Conservation (phyloP, 768 basidiomycete species). For the Leucogyrophana mollusca region DNA sequence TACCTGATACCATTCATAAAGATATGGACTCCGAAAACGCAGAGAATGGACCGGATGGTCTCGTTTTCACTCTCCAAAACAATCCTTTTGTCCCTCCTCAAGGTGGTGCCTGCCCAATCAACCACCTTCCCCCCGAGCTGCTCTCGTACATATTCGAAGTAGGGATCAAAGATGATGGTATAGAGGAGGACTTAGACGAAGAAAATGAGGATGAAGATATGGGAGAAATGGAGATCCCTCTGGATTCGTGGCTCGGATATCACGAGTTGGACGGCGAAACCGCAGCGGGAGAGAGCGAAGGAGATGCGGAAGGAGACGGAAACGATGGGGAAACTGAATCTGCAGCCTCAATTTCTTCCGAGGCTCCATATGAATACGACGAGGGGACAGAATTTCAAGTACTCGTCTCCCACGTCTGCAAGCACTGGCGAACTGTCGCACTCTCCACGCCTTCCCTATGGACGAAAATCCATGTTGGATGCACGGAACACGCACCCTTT, state of each 20-base stretch:
- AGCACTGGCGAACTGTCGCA: constrained; percentile 53
- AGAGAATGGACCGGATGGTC: constrained; percentile 15
- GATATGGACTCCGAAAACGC: constrained; percentile 2
- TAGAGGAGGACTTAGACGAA: constrained; percentile 31
- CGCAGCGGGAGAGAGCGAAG: constrained; percentile 14
- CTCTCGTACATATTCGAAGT: constrained; percentile 54
- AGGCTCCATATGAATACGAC: neutral
- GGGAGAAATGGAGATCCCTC: constrained; percentile 15
- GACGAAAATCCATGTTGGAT: constrained; percentile 20
- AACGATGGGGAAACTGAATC: constrained; percentile 5
- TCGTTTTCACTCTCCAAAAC: constrained; percentile 34
- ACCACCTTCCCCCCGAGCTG: constrained; percentile 54
- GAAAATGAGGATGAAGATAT: constrained; percentile 36
- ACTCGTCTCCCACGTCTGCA: constrained; percentile 59
- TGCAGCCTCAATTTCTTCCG: neutral
- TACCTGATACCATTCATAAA: neutral
- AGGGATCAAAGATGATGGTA: constrained; percentile 40
- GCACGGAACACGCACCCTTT: constrained; percentile 36
- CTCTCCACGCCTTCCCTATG: constrained; percentile 58
- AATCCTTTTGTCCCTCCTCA: constrained; percentile 49
- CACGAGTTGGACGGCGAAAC: constrained; percentile 17
- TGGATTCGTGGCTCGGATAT: constrained; percentile 23
- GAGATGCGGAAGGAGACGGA: constrained; percentile 2
- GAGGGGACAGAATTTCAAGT: constrained; percentile 39
- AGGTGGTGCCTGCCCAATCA: constrained; percentile 43